phyloP scores from a whole-genome alignment of 2,329 filamentous ascomycete genomes.

The Colletotrichum theobromicola region DNA sequence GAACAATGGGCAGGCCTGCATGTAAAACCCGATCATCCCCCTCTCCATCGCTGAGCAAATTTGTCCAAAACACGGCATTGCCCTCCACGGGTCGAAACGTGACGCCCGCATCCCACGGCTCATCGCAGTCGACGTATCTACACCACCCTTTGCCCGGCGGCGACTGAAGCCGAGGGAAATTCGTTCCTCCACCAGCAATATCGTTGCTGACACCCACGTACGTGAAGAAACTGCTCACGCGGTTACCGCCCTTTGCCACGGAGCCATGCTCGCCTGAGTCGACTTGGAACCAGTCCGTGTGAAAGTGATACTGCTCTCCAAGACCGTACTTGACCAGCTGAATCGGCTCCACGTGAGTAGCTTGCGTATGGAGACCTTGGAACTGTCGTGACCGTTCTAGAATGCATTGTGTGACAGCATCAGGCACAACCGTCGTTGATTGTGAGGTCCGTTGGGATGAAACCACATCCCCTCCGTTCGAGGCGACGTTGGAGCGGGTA shows the following conservation, averaged over 20 bases:
- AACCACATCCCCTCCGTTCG: slow-evolving; percentile 31
- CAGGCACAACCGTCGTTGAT: slow-evolving; percentile 40
- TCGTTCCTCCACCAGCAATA: slow-evolving; percentile 43
- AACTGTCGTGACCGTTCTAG: slow-evolving; percentile 42
- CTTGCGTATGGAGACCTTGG: slow-evolving; percentile 40
- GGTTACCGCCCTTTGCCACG: slow-evolving; percentile 39
- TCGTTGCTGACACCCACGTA: slow-evolving; percentile 41
- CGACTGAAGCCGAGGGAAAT: slow-evolving; percentile 41
- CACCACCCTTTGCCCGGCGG: slow-evolving; percentile 42
- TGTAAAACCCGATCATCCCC: slow-evolving; percentile 44
- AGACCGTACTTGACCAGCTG: slow-evolving; percentile 43
- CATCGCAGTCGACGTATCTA: slow-evolving; percentile 42
- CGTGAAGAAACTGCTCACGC: slow-evolving; percentile 43
- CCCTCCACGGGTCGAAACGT: slow-evolving; percentile 41
- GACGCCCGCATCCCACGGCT: slow-evolving; percentile 42
- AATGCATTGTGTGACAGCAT: slow-evolving; percentile 40
- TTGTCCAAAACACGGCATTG: slow-evolving; percentile 47
- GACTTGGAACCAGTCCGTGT: slow-evolving; percentile 46
- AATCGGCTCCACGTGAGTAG: slow-evolving; percentile 39
- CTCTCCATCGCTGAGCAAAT: slow-evolving; percentile 35
- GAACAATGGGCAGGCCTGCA: slow-evolving; percentile 43
- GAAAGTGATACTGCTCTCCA: slow-evolving; percentile 44
- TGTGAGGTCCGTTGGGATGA: slow-evolving; percentile 37
- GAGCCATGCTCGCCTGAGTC: slow-evolving; percentile 23
- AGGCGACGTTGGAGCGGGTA: slow-evolving; percentile 37